Evolutionary conservation across 2,329 filamentous ascomycete species (phyloP).

Genomic region (Aspergillus niger): DNA sequence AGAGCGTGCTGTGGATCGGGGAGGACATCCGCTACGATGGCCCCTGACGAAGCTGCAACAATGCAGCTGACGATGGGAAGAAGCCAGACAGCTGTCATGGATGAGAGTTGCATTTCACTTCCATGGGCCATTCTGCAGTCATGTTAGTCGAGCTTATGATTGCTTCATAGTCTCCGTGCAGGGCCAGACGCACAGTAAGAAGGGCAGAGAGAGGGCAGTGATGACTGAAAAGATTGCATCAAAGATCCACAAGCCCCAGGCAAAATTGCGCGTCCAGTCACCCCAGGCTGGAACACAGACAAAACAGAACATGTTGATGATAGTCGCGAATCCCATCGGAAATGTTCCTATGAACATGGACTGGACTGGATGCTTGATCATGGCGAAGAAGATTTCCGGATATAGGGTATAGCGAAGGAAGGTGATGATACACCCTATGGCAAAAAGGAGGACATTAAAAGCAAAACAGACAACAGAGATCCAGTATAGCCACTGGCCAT

Average conservation of each 20-base stretch:
- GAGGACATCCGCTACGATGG: constrained; percentile 62
- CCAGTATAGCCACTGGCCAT: constrained; percentile 43
- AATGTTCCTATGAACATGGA: constrained; percentile 69
- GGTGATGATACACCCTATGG: constrained; percentile 49
- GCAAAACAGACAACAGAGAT: constrained; percentile 41
- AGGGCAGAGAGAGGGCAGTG: constrained; percentile 59
- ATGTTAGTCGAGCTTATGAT: neutral
- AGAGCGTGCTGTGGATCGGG: constrained; percentile 59
- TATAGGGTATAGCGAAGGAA: constrained; percentile 65
- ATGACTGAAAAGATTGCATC: constrained; percentile 57
- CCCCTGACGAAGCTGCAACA: constrained; percentile 66
- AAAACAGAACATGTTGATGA: constrained; percentile 66
- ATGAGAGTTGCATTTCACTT: constrained; percentile 44
- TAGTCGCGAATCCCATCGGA: constrained; percentile 69
- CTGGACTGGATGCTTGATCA: constrained; percentile 68
- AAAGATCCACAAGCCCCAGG: constrained; percentile 62
- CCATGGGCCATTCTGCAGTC: constrained; percentile 26
- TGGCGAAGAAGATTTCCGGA: constrained; percentile 65
- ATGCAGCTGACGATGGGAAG: constrained; percentile 69
- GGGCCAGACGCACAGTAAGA: constrained; percentile 52
- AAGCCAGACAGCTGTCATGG: constrained; percentile 67
- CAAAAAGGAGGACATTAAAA: constrained; percentile 41
- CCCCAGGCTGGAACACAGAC: constrained; percentile 65
- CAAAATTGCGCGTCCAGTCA: constrained; percentile 55
- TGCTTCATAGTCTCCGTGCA: neutral